A percentile compares a stretch with the other conserved stretches of the same genome.
Evolutionary conservation across 441 rosid genomes (phyloP).

Genomic region (Gossypium gossypioides): DNA sequence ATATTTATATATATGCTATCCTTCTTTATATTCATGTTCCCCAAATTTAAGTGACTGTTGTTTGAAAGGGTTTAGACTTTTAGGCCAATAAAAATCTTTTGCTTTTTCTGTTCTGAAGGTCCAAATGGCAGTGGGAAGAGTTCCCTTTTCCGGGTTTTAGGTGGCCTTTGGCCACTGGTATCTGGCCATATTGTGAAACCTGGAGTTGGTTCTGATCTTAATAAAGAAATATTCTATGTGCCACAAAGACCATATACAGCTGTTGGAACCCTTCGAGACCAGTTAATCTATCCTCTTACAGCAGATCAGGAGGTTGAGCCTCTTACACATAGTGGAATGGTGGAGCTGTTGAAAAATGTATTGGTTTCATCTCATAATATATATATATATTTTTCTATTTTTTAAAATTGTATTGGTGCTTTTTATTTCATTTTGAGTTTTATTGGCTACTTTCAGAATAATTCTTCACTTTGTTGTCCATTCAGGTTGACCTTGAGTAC

Average conservation of each 20-base stretch:
- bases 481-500: constrained; percentile 92
- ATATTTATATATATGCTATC: not conserved
- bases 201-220: constrained; percentile 96
- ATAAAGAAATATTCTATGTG: constrained; percentile 94
- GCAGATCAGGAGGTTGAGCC: constrained; percentile 53
- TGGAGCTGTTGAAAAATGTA: constrained; percentile 89
- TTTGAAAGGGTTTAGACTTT: not conserved
- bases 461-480: constrained; percentile 4
- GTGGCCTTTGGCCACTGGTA: constrained; percentile 98
- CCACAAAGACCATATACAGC: constrained; percentile 99
- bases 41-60: not conserved
- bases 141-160: constrained; percentile 96
- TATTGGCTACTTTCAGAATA: constrained; percentile 12
- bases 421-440: constrained; percentile 3
- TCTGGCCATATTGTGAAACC: constrained; percentile 95
- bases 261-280: constrained; percentile 94
- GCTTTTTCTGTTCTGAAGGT: constrained; percentile 46
- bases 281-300: constrained; percentile 95
- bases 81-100: not conserved
- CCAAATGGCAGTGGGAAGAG: constrained; percentile 99
- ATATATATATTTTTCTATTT: not conserved
- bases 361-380: constrained; percentile 19
- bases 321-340: constrained; percentile 71
- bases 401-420: not conserved
- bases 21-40: not conserved